Evolutionary conservation across 2,329 filamentous ascomycete genomes (phyloP).

Genomic region (Aspergillus jensenii): DNA sequence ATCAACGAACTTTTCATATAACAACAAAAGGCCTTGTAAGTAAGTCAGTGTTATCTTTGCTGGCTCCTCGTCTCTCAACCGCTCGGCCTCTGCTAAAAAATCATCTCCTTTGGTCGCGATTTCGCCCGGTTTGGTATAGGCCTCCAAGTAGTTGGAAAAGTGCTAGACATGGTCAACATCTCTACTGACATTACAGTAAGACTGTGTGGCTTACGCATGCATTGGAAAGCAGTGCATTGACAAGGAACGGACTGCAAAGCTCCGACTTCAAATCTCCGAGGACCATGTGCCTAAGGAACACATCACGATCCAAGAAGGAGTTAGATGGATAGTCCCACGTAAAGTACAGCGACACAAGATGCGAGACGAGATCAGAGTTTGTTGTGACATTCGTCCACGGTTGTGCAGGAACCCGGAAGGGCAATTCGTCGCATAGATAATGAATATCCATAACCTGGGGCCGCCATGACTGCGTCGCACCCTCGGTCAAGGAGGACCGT

Average conservation of each 20-base stretch:
- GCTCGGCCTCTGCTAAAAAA: constrained; percentile 39
- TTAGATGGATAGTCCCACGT: constrained; percentile 91
- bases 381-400: constrained; percentile 80
- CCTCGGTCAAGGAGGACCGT: constrained; percentile 31
- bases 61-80: constrained; percentile 24
- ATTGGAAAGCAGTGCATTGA: constrained; percentile 80
- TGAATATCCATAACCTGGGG: constrained; percentile 44
- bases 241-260: constrained; percentile 83
- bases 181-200: neutral
- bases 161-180: constrained; percentile 22
- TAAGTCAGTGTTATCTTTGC: constrained; percentile 28
- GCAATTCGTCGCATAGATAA: constrained; percentile 38
- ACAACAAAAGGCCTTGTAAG: constrained; percentile 36
- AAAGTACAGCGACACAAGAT: constrained; percentile 90
- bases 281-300: constrained; percentile 58
- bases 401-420: constrained; percentile 33
- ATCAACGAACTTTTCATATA: constrained; percentile 32
- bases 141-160: constrained; percentile 40
- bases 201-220: constrained; percentile 33
- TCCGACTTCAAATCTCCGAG: constrained; percentile 50
- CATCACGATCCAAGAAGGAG: constrained; percentile 75
- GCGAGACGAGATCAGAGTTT: constrained; percentile 71
- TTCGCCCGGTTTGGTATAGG: constrained; percentile 37
- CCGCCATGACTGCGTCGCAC: constrained; percentile 31
- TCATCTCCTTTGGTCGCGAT: constrained; percentile 36